These are phyloP conservation scores for Coniochaeta sp. DNA, from an alignment of 2,329 filamentous ascomycete genomes.

Conservation along the genomic window DNA sequence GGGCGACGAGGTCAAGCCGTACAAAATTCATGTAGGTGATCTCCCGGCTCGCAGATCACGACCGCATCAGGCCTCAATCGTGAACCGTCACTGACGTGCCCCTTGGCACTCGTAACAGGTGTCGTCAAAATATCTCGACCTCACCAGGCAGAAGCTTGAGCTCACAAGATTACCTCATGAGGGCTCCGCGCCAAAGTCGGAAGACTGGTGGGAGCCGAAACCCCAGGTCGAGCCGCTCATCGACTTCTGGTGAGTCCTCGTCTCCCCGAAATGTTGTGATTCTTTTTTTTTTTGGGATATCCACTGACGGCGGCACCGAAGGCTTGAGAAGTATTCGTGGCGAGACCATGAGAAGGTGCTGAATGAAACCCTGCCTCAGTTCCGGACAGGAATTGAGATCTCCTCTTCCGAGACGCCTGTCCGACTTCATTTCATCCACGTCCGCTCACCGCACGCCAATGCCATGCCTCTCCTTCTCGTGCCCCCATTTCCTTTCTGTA, in stretches of 20 bases:
- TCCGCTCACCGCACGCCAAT: slow-evolving; percentile 40
- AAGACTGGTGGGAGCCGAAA: slow-evolving; percentile 54
- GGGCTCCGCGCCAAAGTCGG: slow-evolving; percentile 34
- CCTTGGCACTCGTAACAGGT: slow-evolving; percentile 38
- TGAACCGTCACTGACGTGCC: slow-evolving; percentile 18
- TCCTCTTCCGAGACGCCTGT: slow-evolving; percentile 33
- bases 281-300: neutral
- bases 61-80: neutral
- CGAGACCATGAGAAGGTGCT: slow-evolving; percentile 48
- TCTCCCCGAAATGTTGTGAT: neutral
- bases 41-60: neutral
- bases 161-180: slow-evolving; percentile 59
- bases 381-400: slow-evolving; percentile 45
- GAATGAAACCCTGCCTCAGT: slow-evolving; percentile 56
- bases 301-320: slow-evolving; percentile 19
- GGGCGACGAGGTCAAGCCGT: slow-evolving; percentile 42
- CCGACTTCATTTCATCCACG: slow-evolving; percentile 60
- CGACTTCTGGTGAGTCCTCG: slow-evolving; percentile 50
- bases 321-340: slow-evolving; percentile 63
- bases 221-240: slow-evolving; percentile 55
- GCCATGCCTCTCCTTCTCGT: slow-evolving; percentile 58
- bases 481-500: slow-evolving; percentile 59
- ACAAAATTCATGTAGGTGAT: slow-evolving; percentile 48
- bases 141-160: slow-evolving; percentile 61
- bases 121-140: slow-evolving; percentile 58